Percentiles rank a stretch among this genome's conserved stretches.
phyloP scores from a whole-genome alignment of 1,284 basidiomycete species.

The Peniophora sp. region DNA sequence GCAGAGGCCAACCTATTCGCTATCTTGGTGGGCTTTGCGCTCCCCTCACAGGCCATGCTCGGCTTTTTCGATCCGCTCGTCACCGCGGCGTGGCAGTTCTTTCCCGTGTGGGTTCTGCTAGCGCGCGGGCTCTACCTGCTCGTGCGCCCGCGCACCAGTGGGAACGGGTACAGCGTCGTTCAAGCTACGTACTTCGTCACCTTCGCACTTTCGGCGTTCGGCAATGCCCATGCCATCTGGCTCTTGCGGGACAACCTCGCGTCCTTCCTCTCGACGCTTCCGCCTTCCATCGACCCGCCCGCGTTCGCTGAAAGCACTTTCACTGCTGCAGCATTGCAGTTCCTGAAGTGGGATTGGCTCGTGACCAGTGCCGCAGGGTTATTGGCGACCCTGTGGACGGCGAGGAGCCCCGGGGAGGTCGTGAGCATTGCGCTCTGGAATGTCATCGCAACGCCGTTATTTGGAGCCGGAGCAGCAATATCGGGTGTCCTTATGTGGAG shows the following conservation, averaged over 20 bases:
- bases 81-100: conserved; percentile 37
- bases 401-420: conserved; percentile 12
- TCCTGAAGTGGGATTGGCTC: conserved; percentile 37
- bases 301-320: conserved; percentile 10
- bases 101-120: conserved; percentile 29
- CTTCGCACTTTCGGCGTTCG: conserved; percentile 28
- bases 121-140: conserved; percentile 15
- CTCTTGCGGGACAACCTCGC: conserved; percentile 11
- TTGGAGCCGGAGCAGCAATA: conserved; percentile 39
- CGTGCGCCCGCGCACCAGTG: conserved; percentile 8
- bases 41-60: conserved; percentile 30
- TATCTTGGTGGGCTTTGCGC: conserved; percentile 25
- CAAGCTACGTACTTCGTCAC: conserved; percentile 24
- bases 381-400: conserved; percentile 36
- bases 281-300: conserved; percentile 3
- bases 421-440: conserved; percentile 24
- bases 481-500: conserved; percentile 34
- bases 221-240: conserved; percentile 29
- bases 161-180: conserved; percentile 31
- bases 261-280: conserved; percentile 5
- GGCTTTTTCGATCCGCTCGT: conserved; percentile 21
- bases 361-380: conserved; percentile 26
- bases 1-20: conserved; percentile 37
- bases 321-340: conserved; percentile 21
- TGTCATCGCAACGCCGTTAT: conserved; percentile 19